Conservation (phyloP, 164 flowering plant species). For the Vitis labrusca region DNA sequence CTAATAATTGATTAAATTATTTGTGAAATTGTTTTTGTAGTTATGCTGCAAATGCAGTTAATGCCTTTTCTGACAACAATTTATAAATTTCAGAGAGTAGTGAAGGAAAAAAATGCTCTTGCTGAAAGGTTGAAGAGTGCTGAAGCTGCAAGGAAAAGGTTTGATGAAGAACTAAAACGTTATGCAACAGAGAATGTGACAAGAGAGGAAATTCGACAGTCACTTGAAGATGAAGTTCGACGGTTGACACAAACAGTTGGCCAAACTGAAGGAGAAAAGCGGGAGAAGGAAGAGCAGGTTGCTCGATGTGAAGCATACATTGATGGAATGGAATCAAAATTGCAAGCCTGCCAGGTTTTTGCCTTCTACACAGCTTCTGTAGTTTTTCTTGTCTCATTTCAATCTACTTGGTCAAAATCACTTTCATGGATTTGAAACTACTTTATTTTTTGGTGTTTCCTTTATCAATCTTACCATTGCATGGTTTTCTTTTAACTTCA, state of each 20-base stretch:
- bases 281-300: conserved; percentile 96
- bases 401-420: too few species aligned
- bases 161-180: conserved; percentile 91
- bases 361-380: not conserved
- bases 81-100: conserved; percentile 58
- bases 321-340: conserved; percentile 86
- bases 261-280: conserved; percentile 88
- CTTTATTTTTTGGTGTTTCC: too few species aligned
- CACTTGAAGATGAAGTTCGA: conserved; percentile 94
- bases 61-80: not conserved
- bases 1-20: too few species aligned
- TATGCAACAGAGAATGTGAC: conserved; percentile 86
- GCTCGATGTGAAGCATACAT: conserved; percentile 94
- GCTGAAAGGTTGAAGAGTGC: conserved; percentile 90
- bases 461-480: too few species aligned
- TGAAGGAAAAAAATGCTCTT: conserved; percentile 94
- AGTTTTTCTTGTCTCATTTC: not conserved
- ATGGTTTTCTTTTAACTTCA: too few species aligned
- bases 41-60: not conserved
- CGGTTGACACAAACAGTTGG: conserved; percentile 87
- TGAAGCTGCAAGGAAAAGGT: conserved; percentile 85
- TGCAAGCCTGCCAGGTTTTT: conserved; percentile 88
- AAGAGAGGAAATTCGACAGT: conserved; percentile 78
- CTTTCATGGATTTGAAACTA: too few species aligned
- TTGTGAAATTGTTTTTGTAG: not conserved